Conservation (phyloP, 345 rosid species). For the Gossypium stocksii region DNA sequence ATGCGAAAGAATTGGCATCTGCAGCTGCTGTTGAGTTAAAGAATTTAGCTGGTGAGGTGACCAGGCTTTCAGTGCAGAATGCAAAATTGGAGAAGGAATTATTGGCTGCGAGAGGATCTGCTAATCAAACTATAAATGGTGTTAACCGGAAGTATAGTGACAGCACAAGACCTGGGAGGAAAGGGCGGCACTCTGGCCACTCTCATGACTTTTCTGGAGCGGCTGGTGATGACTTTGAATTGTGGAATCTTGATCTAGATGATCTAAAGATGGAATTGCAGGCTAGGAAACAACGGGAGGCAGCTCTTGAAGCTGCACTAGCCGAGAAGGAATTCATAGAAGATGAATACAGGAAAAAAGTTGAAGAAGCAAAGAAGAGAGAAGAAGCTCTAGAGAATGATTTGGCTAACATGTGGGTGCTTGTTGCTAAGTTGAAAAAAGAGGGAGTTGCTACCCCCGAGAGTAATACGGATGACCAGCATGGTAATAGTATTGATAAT, state of each 20-base stretch:
- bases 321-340: constrained; percentile 84
- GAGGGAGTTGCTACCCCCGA: constrained; percentile 53
- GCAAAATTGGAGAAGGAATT: constrained; percentile 79
- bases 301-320: constrained; percentile 77
- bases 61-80: constrained; percentile 76
- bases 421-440: constrained; percentile 94
- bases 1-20: constrained; percentile 95
- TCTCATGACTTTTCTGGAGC: constrained; percentile 48
- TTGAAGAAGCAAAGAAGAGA: constrained; percentile 81
- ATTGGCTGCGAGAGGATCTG: constrained; percentile 51
- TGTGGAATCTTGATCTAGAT: constrained; percentile 78
- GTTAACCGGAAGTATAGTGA: constrained; percentile 62
- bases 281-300: constrained; percentile 86
- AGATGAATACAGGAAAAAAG: constrained; percentile 74
- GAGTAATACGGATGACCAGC: constrained; percentile 39
- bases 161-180: constrained; percentile 62
- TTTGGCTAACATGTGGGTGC: constrained; percentile 99
- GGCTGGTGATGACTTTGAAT: constrained; percentile 59
- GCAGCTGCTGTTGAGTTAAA: constrained; percentile 99
- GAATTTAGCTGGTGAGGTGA: constrained; percentile 90
- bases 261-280: constrained; percentile 83
- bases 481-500: constrained; percentile 28
- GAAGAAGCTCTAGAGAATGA: constrained; percentile 96
- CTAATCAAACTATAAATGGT: constrained; percentile 47
- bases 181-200: constrained; percentile 66